phyloP scores from a whole-genome alignment of 83 land plant genomes.

The Picea abies region DNA sequence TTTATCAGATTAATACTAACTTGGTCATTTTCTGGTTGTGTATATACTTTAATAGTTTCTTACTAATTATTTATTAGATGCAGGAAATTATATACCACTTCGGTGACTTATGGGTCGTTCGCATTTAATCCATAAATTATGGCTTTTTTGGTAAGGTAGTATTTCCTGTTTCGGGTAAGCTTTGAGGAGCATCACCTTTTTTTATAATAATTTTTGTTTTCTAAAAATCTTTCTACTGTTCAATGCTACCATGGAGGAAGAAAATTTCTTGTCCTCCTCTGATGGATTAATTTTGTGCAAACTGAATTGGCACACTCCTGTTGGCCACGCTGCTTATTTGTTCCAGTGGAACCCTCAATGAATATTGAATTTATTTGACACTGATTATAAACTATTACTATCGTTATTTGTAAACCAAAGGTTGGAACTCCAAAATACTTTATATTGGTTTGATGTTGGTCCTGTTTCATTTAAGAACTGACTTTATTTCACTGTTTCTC shows the following conservation, averaged over 20 bases:
- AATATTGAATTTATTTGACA: background rate
- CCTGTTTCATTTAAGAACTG: background rate
- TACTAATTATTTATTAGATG: slow-evolving; percentile 3
- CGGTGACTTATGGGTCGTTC: background rate
- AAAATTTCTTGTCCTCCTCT: no score
- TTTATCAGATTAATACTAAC: background rate
- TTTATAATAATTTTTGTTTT: background rate
- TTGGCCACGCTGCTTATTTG: background rate
- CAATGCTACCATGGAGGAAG: background rate
- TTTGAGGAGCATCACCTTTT: background rate
- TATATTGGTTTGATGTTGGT: no score
- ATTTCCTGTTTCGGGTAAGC: slow-evolving; percentile 14
- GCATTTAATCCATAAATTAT: background rate
- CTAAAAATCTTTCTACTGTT: background rate
- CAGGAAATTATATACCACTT: background rate
- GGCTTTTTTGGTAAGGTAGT: background rate
- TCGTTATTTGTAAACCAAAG: no score
- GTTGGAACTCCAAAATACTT: no score
- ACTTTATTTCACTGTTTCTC: background rate
- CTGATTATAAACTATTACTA: no score
- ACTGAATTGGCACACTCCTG: background rate
- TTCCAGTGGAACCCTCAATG: background rate
- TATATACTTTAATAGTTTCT: background rate
- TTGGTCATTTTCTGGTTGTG: background rate
- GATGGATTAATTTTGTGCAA: no score